Conservation (phyloP, 176 grass and related monocot species). For the Metroxylon sagu region DNA sequence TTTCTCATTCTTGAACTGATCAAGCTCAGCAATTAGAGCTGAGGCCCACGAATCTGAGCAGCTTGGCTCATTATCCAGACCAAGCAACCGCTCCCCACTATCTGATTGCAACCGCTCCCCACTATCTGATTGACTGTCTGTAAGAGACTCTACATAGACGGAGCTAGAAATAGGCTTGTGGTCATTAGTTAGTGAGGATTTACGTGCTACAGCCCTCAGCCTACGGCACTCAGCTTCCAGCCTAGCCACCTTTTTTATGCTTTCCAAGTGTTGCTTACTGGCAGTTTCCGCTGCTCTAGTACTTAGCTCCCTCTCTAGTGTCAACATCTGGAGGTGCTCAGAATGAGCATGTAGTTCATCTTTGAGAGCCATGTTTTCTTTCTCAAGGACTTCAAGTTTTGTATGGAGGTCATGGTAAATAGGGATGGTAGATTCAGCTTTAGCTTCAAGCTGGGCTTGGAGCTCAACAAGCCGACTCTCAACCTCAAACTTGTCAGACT, state of each 20-base stretch:
- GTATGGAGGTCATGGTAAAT: constrained; percentile 24
- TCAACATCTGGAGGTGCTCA: constrained; percentile 36
- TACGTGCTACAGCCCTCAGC: constrained; percentile 30
- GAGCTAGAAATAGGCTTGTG: constrained; percentile 20
- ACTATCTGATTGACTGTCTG: too few species aligned
- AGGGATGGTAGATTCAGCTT: constrained; percentile 33
- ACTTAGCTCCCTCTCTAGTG: constrained; percentile 69
- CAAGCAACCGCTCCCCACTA: neutral
- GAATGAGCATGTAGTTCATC: constrained; percentile 21
- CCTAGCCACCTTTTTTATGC: constrained; percentile 63
- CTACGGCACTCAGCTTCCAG: constrained; percentile 69
- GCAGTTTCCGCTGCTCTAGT: constrained; percentile 67
- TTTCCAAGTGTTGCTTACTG: constrained; percentile 79
- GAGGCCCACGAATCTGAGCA: constrained; percentile 71
- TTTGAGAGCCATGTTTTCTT: constrained; percentile 62
- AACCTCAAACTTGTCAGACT: constrained; percentile 54
- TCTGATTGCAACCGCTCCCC: neutral
- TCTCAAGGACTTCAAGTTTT: constrained; percentile 44
- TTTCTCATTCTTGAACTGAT: constrained; percentile 68
- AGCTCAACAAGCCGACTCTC: constrained; percentile 53
- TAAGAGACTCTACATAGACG: neutral
- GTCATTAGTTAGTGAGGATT: constrained; percentile 9
- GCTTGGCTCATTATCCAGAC: constrained; percentile 34
- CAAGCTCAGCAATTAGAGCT: constrained; percentile 49
- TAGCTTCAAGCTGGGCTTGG: constrained; percentile 61